A percentile compares a stretch with the other conserved stretches of the same genome.
phyloP scores from a whole-genome alignment of 2,329 filamentous ascomycete species.

The Pseudocercospora fuligena region DNA sequence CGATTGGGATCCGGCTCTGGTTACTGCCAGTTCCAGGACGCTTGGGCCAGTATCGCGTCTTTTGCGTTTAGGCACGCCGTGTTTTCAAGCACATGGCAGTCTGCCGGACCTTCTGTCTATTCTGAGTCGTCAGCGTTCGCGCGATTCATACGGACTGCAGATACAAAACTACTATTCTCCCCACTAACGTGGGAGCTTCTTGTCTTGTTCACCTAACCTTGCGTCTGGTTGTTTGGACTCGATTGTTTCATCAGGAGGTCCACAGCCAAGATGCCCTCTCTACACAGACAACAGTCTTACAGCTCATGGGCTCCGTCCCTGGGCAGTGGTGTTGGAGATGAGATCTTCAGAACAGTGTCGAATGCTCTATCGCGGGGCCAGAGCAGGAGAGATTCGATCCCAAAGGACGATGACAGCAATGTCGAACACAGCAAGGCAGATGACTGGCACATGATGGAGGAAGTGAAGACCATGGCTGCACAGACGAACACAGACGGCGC shows the following conservation, averaged over 20 bases:
- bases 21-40: conserved; percentile 14
- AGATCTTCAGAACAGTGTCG: conserved; percentile 28
- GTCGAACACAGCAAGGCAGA: conserved; percentile 41
- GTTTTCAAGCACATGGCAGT: conserved; percentile 4
- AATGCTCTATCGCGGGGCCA: conserved; percentile 24
- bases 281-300: conserved; percentile 8
- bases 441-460: conserved; percentile 58
- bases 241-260: conserved; percentile 14
- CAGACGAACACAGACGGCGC: conserved; percentile 54
- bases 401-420: conserved; percentile 22
- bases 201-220: conserved; percentile 4
- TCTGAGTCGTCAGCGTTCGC: conserved; percentile 1
- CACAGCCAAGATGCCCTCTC: conserved; percentile 9
- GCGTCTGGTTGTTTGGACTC: conserved; percentile 6
- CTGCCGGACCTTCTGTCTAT: conserved; percentile 7
- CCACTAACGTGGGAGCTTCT: conserved; percentile 3
- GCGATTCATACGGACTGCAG: background rate
- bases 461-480: conserved; percentile 51
- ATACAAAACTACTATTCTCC: conserved; percentile 11
- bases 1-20: conserved; percentile 1
- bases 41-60: conserved; percentile 9
- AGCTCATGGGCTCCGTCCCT: conserved; percentile 23
- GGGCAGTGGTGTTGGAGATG: conserved; percentile 27
- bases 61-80: conserved; percentile 4
- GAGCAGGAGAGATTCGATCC: conserved; percentile 17